Evolutionary conservation across 441 rosid genomes (phyloP).

Genomic region (Melastoma candidum): DNA sequence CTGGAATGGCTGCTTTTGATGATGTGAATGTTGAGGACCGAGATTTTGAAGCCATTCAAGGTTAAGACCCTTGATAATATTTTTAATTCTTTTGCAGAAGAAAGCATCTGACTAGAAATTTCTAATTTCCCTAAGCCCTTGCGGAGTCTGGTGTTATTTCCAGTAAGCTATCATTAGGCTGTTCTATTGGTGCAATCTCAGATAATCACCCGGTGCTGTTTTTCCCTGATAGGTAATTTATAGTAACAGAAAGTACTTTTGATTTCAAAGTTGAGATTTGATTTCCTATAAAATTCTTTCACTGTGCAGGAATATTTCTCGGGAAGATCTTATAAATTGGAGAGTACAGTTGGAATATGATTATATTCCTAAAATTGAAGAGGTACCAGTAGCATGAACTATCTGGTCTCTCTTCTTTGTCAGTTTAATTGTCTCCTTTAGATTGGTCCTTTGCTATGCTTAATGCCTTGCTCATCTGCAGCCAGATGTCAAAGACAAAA

Average conservation of each 20-base stretch:
- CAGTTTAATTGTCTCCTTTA: neutral
- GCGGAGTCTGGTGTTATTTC: slow-evolving; percentile 79
- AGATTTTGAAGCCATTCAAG: slow-evolving; percentile 63
- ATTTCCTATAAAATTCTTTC: neutral
- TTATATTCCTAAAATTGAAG: slow-evolving; percentile 29
- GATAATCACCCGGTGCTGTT: slow-evolving; percentile 18
- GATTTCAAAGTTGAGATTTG: neutral
- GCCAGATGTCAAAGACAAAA: slow-evolving; percentile 90
- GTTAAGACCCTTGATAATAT: slow-evolving; percentile 23
- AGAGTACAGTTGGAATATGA: slow-evolving; percentile 73
- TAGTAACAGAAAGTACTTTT: neutral
- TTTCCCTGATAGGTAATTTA: slow-evolving; percentile 69
- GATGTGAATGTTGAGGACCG: slow-evolving; percentile 59
- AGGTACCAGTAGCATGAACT: slow-evolving; percentile 36
- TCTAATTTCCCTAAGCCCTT: slow-evolving; percentile 36
- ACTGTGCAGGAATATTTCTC: slow-evolving; percentile 51
- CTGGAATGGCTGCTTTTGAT: slow-evolving; percentile 55
- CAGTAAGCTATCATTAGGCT: slow-evolving; percentile 39
- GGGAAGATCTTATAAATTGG: slow-evolving; percentile 74
- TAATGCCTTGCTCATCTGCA: slow-evolving; percentile 76
- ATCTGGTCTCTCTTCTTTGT: too few relatives aligned
- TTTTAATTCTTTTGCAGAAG: neutral
- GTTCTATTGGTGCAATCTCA: slow-evolving; percentile 22
- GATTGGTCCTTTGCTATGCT: slow-evolving; percentile 20
- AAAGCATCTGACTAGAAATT: slow-evolving; percentile 9